Evolutionary conservation across 495 filamentous ascomycete genomes (phyloP), one percentile per base, ranked within the genome.

Genomic region (Lasiosphaeriaceae sp.): DNA sequence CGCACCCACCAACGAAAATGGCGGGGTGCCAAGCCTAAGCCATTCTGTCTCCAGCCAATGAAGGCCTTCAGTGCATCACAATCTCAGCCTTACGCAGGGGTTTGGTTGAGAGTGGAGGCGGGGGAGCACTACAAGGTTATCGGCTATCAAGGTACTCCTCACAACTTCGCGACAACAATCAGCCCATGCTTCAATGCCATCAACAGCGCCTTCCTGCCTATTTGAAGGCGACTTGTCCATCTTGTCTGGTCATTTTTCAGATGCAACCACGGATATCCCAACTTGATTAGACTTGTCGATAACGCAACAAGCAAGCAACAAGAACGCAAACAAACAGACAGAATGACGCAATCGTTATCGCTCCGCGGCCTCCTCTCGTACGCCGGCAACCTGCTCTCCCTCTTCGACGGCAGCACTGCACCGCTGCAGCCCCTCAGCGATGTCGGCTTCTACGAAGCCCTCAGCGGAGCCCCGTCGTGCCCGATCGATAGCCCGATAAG

Each of bases 401-500:
- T 52, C 46, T 41, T 47, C 50, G 20, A 21, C 48, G 39, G 19
- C 37, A 29, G 20, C 37, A 29, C n/a, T 9, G 20, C 20, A 37
- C 3, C 34, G 23, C 29, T 21, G 14, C 21, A n/a, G n/a, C n/a
- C 49, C 11, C 48, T 55, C 50, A 43, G 20, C 45, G 49, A 66
- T 56, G 35, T 71, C 50, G 58, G 31, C 20, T 31, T 16, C 35
- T 73, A 73, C 54, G 63, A 70, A 11, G 68, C 74, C 16, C 59
- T 76, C 22, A 70, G 59, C 57, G 66, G 65, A 21, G 61, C 72
- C 0, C 71, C 67, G 16, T 65, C 68, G 7, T 79, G 77, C 47
- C 79, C 77, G 1, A 24, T 74, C 49, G 73, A 79, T 52, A 71
- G 73, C 17, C 78, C 76, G 4, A 50, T 74, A n/a, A 80, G 77